Conservation (phyloP, 2,329 filamentous ascomycete genomes). For the Cytospora leucostoma region DNA sequence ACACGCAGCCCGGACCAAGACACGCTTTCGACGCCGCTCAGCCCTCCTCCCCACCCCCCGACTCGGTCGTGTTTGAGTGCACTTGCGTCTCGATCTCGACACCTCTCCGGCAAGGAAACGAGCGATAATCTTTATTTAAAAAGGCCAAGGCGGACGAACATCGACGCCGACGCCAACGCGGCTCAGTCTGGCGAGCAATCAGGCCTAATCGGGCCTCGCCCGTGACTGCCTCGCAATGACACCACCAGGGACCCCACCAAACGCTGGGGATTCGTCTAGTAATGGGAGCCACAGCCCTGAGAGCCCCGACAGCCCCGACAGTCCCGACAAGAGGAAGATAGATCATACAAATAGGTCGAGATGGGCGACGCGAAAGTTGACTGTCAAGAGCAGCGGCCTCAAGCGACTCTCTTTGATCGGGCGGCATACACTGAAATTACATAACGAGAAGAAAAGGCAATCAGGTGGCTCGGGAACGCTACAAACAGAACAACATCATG, state of each 20-base stretch:
- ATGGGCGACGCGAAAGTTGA: conserved; percentile 94
- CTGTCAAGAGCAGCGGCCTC: conserved; percentile 69
- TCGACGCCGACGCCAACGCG: conserved; percentile 36
- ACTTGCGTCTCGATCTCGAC: neutral
- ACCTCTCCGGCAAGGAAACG: conserved; percentile 4
- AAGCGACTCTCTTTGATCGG: conserved; percentile 85
- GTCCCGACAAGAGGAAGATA: conserved; percentile 50
- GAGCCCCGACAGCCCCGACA: conserved; percentile 24
- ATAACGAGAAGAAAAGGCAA: conserved; percentile 68
- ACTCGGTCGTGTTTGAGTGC: neutral
- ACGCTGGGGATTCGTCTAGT: conserved; percentile 20
- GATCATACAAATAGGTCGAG: conserved; percentile 72
- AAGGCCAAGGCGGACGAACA: conserved; percentile 28
- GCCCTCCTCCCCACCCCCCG: conserved; percentile 7
- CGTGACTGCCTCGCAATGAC: conserved; percentile 42
- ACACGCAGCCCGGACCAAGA: conserved; percentile 2
- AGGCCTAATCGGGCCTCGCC: conserved; percentile 47
- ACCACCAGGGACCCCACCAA: conserved; percentile 29
- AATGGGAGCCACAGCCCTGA: conserved; percentile 32
- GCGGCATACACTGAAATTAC: conserved; percentile 67
- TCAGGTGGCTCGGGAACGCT: conserved; percentile 39
- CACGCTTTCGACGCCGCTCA: neutral
- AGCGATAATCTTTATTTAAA: neutral
- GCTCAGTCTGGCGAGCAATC: conserved; percentile 45
- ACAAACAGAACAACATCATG: conserved; percentile 36